A percentile compares a stretch with the other conserved stretches of the same genome.
Conservation (phyloP, 2,329 filamentous ascomycete species). For the Fusarium temperatum region DNA sequence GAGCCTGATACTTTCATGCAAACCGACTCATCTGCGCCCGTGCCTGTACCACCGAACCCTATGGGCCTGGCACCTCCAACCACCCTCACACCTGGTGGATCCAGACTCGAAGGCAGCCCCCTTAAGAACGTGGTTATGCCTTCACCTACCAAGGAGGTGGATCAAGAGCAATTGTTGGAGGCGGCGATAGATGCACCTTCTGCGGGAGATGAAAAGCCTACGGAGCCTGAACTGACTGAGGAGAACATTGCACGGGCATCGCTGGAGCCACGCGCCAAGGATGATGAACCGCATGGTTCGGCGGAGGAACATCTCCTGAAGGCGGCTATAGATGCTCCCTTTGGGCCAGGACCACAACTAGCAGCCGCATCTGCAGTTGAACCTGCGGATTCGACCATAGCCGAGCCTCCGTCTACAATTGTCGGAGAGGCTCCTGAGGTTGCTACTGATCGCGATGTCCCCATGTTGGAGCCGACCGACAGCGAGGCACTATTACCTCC, state of each 20-base stretch:
- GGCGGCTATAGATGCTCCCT: slow-evolving; percentile 21
- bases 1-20: slow-evolving; percentile 39
- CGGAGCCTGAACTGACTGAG: slow-evolving; percentile 5
- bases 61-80: slow-evolving; percentile 44
- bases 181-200: slow-evolving; percentile 2
- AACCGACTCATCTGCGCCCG: slow-evolving; percentile 33
- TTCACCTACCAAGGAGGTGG: slow-evolving; percentile 53
- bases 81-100: slow-evolving; percentile 42
- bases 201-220: not conserved
- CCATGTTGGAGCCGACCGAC: slow-evolving; percentile 29
- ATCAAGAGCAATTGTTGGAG: slow-evolving; percentile 15
- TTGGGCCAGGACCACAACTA: slow-evolving; percentile 2
- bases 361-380: not conserved
- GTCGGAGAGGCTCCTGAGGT: slow-evolving; percentile 43
- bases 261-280: slow-evolving; percentile 1
- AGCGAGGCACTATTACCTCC: slow-evolving; percentile 46
- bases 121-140: slow-evolving; percentile 61
- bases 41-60: slow-evolving; percentile 43
- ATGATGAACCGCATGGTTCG: not conserved
- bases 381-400: slow-evolving; percentile 36
- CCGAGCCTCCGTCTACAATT: slow-evolving; percentile 46
- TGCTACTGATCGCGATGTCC: slow-evolving; percentile 41
- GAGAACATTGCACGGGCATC: slow-evolving; percentile 9
- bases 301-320: slow-evolving; percentile 19
- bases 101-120: slow-evolving; percentile 59